Evolutionary conservation across 768 basidiomycete species (phyloP).

Genomic region (Termitomyces sp.): DNA sequence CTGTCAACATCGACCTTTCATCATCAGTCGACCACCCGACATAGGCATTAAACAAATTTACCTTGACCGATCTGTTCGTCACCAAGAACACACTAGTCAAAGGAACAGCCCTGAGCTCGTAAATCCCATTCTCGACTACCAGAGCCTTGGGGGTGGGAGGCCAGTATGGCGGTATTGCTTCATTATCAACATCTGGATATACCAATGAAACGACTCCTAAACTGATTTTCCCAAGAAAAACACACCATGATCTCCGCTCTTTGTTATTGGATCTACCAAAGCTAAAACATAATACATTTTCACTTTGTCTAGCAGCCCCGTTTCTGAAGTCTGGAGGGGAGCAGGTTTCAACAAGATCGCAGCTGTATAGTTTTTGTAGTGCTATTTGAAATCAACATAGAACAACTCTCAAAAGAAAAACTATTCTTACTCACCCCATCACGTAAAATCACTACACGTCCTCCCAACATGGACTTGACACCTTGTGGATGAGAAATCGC

Average conservation of each 20-base stretch:
- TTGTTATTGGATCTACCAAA: constrained; percentile 60
- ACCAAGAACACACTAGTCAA: constrained; percentile 74
- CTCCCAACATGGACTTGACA: constrained; percentile 59
- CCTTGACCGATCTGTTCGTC: constrained; percentile 70
- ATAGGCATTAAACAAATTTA: constrained; percentile 16
- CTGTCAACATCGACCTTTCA: constrained; percentile 63
- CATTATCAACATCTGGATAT: constrained; percentile 48
- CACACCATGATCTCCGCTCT: constrained; percentile 49
- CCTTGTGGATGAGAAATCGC: constrained; percentile 60
- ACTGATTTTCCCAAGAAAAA: neutral
- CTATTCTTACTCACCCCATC: constrained; percentile 56
- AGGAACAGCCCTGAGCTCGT: constrained; percentile 63
- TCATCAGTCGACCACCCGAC: neutral
- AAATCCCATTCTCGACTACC: constrained; percentile 46
- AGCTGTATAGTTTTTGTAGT: constrained; percentile 64
- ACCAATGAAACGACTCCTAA: neutral
- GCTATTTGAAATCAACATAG: constrained; percentile 37
- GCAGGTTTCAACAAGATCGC: constrained; percentile 70
- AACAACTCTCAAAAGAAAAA: neutral
- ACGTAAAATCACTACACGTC: constrained; percentile 79
- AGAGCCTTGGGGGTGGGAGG: constrained; percentile 52
- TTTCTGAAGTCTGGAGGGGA: constrained; percentile 37
- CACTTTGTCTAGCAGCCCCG: constrained; percentile 41
- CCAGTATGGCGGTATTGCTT: constrained; percentile 72
- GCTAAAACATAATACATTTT: constrained; percentile 68